Base-by-base conservation (phyloP, 129 eudicot species). In the Scalesia atractyloides region DNA sequence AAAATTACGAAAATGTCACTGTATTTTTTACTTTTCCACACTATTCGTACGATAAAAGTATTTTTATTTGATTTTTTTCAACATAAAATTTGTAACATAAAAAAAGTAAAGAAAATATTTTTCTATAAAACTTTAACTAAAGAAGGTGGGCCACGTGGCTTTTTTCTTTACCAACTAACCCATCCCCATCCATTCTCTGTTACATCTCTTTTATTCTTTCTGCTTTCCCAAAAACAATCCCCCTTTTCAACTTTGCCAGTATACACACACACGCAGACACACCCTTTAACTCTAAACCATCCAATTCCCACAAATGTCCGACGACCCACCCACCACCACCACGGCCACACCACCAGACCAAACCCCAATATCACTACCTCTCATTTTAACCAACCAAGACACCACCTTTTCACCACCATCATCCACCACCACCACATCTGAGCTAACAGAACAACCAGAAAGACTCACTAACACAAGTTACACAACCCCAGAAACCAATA, bases 401-500 rank as follows among this genome's bases (percentile, higher is more conserved):
- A 68, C 75, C 57, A 30, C 74, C 30, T 15, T 48, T 9, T 19
- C 82, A 24, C 64, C 26, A 24, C 69, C 82, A 17, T 14, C 43
- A 59, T 70, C 77, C 34, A 4, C 66, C 49, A 57, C 65, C 61
- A 4, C 15, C 7, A 59, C 46, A 7, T 41, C 72, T 51, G 81
- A 79, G 34, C 66, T 67, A 2, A 80, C 63, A 5, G 80, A 84
- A 41, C 73, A 76, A 7, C 76, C 74, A 3, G 77, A 72, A 57
- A 68, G 68, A 15, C 59, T 79, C 65, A 67, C 63, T 1, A 41
- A 2, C 46, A 41, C 46, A 3, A 52, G 4, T 30, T 30, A 70
- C n/a, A 73, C 52, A 15, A 36, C 60, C 73, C 89, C 89, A 11
- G 53, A 74, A 36, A 70, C 86, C 4, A 39, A 87, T 73, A 88